Conservation (phyloP, 805 yeast species). For the Metschnikowia kofuensis region DNA sequence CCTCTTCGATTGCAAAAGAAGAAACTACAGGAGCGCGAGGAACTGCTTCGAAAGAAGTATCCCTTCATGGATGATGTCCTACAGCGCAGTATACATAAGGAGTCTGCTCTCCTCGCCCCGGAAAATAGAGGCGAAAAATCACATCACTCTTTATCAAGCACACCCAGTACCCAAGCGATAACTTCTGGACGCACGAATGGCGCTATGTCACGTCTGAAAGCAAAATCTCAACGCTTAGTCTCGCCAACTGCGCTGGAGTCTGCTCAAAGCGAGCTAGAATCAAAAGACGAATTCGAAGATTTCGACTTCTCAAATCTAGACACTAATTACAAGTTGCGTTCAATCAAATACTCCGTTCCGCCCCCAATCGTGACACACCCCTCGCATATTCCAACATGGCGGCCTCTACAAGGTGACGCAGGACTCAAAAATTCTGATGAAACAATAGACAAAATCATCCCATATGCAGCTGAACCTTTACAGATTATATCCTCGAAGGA, state of each 20-base stretch:
- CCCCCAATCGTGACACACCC: constrained; percentile 41
- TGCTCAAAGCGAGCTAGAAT: not conserved
- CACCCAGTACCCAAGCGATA: not conserved
- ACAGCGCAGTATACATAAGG: constrained; percentile 21
- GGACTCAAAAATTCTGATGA: constrained; percentile 17
- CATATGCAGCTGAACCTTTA: constrained; percentile 14
- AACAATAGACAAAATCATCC: constrained; percentile 21
- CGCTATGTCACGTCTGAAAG: not conserved
- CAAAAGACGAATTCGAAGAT: not conserved
- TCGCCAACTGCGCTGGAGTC: not conserved
- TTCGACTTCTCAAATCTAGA: constrained; percentile 8
- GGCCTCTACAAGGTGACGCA: constrained; percentile 25
- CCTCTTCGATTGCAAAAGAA: constrained; percentile 42
- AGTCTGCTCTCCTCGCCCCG: constrained; percentile 19
- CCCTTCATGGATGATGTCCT: constrained; percentile 35
- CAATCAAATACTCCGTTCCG: constrained; percentile 31
- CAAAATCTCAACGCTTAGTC: not conserved
- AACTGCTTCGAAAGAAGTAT: constrained; percentile 27
- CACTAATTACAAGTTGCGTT: constrained; percentile 26
- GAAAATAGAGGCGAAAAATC: not conserved
- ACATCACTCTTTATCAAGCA: not conserved
- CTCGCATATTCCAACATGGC: constrained; percentile 43
- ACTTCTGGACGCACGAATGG: not conserved
- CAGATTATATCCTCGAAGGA: constrained; percentile 18
- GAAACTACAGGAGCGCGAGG: constrained; percentile 32